These are phyloP conservation scores for Penstemon davidsonii DNA, from an alignment of 257 asterid genomes.

Conservation along the genomic window DNA sequence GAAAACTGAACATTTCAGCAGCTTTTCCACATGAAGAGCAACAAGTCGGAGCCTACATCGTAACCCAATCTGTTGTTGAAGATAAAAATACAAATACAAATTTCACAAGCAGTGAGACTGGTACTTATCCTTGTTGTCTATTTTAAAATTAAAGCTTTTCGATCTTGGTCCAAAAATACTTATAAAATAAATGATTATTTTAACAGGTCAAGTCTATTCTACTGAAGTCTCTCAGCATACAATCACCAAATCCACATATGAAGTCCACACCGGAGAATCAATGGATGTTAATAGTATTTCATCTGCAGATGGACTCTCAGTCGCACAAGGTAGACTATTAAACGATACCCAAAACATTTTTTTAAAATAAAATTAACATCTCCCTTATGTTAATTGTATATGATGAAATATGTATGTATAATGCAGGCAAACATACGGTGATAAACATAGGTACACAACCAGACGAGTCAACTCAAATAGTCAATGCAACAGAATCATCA, in stretches of 20 bases:
- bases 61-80: slow-evolving; percentile 35
- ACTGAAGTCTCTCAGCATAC: slow-evolving; percentile 42
- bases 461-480: slow-evolving; percentile 24
- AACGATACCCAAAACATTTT: neutral
- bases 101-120: slow-evolving; percentile 30
- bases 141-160: no score
- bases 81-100: slow-evolving; percentile 24
- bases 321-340: slow-evolving; percentile 37
- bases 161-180: no score
- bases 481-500: slow-evolving; percentile 29
- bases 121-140: slow-evolving; percentile 10
- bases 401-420: neutral
- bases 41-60: slow-evolving; percentile 30
- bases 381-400: neutral
- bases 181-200: no score
- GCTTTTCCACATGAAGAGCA: slow-evolving; percentile 50
- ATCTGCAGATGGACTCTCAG: slow-evolving; percentile 30
- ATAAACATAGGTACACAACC: slow-evolving; percentile 51
- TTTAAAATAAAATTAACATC: neutral
- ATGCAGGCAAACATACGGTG: slow-evolving; percentile 61
- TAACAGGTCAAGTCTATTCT: slow-evolving; percentile 40
- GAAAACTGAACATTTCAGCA: slow-evolving; percentile 34
- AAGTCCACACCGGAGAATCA: slow-evolving; percentile 43
- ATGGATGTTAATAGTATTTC: slow-evolving; percentile 31
- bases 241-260: slow-evolving; percentile 32